Base-by-base conservation (phyloP, 2,329 filamentous ascomycete genomes). In the Aspergillus candidus region DNA sequence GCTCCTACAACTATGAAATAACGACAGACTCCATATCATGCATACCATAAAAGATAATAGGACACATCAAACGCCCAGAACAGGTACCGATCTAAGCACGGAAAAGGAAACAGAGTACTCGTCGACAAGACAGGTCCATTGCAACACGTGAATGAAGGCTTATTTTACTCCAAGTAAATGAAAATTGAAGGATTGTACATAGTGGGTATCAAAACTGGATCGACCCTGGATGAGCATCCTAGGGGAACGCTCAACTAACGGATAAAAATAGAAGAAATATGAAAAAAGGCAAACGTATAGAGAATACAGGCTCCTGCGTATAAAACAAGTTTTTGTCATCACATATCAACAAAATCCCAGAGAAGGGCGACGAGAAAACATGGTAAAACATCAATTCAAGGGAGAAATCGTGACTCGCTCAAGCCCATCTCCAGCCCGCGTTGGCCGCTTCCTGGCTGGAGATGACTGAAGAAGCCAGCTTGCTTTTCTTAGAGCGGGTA, bases 341-440 rank as follows among this genome's bases (percentile, higher is more conserved):
- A n/a, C 37, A 39, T 2, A 30, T 39, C 3, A 39, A 22, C 1
- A 14, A 13, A 14, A 38, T 31, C n/a, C 27, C 36, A 31, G 29
- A 31, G n/a, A n/a, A 38, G 18, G 30, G 32, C 29, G 38, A 32
- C 11, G 31, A 27, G 29, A 13, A 27, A 30, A 27, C 17, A 36
- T 15, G 18, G 8, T 30, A 38, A 12, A 32, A 14, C 31, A 43
- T 12, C 11, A 11, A 35, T 1, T 14, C 27, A 12, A 15, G 40
- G 11, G 35, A 11, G 5, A 17, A 46, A 4, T 27, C 8, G 22
- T 10, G 6, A 32, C 22, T 4, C 14, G 18, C 46, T 60, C 42
- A 70, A 40, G 61, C 70, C 66, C 59, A 69, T 40, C 62, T 60
- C 66, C 66, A 69, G n/a, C 62, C 62, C 0, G 59, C 60, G 11